Base-by-base conservation (phyloP, 257 asterid species). In the Salvia rosmarinus region DNA sequence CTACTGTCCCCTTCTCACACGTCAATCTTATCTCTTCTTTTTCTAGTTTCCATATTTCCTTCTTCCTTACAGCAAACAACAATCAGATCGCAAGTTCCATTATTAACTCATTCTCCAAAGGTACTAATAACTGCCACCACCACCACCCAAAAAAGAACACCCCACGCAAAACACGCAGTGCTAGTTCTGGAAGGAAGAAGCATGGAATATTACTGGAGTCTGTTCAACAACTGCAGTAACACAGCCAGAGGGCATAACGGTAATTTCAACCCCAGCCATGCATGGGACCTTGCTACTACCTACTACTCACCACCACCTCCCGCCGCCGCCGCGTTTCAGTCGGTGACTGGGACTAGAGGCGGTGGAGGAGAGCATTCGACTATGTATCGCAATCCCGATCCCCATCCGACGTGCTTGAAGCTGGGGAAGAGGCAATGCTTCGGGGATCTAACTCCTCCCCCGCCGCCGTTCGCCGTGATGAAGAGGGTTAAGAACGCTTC, bases 391-490 rank as follows among this genome's bases (percentile, higher is more conserved):
- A 28, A 47, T 6, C 75, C 78, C 20, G 87, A 83, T 79, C 86
- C 86, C 17, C 85, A 79, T 20, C 62, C 84, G 43, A 82, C 85
- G 44, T 76, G 79, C 71, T 44, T 88, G 86, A 84, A 88, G 78
- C 88, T 89, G 12, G 93, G 93, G 7, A 89, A 89, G 70, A 73
- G 91, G 69, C 82, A 81, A 23, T 87, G 79, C 46, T 79, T 80
- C 62, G 88, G 86, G 65, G 83, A 82, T 19, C 72, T 68, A 0
- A 55, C 46, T 0, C 52, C 40, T 5, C 67, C 69, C 23, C 68
- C 19, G 23, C 19, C 25, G 72, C 43, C 16, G 35, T 44, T 54
- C 19, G 61, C 75, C 7, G 8, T 23, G 9, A 9, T 60, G 14
- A 85, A 87, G 85, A 87, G 64, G 35, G 80, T 77, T 5, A 84